phyloP scores from a whole-genome alignment of 2,329 filamentous ascomycete genomes.

The Coniochaeta ligniaria region DNA sequence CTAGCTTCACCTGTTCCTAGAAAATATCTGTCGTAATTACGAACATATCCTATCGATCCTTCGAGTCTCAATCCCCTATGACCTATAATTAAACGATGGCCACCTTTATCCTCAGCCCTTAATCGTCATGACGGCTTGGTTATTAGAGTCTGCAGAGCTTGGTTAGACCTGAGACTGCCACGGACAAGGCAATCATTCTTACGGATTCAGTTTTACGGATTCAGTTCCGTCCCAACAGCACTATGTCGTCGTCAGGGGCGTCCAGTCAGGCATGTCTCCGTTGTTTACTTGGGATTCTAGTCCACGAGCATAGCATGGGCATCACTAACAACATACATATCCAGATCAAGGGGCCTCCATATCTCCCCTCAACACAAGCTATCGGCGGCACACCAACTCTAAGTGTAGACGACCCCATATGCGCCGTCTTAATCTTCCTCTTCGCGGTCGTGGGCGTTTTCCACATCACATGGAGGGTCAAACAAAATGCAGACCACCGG shows the following conservation, averaged over 20 bases:
- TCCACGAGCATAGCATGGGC: neutral
- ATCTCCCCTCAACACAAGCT: neutral
- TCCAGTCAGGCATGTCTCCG: neutral
- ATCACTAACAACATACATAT: neutral
- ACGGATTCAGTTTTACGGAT: too few relatives aligned
- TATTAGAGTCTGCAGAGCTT: neutral
- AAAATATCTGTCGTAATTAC: neutral
- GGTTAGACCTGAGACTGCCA: neutral
- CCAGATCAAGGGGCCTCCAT: neutral
- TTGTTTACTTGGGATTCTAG: neutral
- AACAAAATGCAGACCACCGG: constrained; percentile 23
- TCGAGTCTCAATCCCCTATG: neutral
- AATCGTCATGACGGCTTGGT: neutral
- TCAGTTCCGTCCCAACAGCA: neutral
- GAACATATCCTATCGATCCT: neutral
- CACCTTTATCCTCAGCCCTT: neutral
- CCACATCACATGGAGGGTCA: constrained; percentile 26
- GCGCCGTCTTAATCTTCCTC: constrained; percentile 18
- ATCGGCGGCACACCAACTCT: constrained; percentile 7
- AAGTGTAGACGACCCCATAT: constrained; percentile 7
- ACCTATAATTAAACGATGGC: neutral
- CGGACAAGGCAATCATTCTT: neutral
- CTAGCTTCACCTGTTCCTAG: neutral
- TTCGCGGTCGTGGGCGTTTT: constrained; percentile 25
- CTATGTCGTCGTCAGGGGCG: neutral